Evolutionary conservation across 1,284 basidiomycete genomes (phyloP), one percentile per base, ranked within the genome.

Genomic region (Entoloma clypeatum): DNA sequence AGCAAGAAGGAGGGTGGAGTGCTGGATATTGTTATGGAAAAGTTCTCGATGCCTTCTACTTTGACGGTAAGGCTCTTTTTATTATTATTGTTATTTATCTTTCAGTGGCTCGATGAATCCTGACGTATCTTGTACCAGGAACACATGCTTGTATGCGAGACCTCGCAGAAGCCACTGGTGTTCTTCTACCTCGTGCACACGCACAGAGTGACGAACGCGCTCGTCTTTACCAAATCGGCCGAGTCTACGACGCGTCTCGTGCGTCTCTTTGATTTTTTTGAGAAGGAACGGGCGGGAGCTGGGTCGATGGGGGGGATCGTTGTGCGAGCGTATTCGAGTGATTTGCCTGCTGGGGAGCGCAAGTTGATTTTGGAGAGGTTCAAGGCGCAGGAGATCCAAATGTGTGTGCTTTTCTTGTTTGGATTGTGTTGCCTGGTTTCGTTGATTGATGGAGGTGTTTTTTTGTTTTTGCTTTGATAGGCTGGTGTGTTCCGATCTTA

Each of bases 161-260:
- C 92, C 0, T 72, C 80, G 0, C 72, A 86, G 50, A 99, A 99
- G 63, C 94, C 95, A 1, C 75, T 99, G 9, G 74, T 91, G 47
- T 77, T 99, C 32, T 85, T 98, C 59, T 75, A 96, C 56, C 80
- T 99, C 26, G 69, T 97, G 3, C 83, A 87, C 56, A 57, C 64
- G 4, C 69, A 68, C 32, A 57, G 65, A 9, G 69, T 92, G 13
- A 71, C 64, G 8, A 86, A 86, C 47, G 88, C 86, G 0, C 72
- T 99, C 16, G 85, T 95, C 36, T 99, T 99, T 67, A 96, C 93
- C 7, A 99, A 98, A 63, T 92, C 88, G 0, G 86, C 96, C 8
- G 94, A 98, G 57, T 91, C 90, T 0, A 91, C 94, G 0, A 68
- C 74, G 1, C 76, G 95, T 8, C 79, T 99, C 6, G 86, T 94